Conservation (phyloP, 2,329 filamentous ascomycete species). For the Ophiostoma sp. region DNA sequence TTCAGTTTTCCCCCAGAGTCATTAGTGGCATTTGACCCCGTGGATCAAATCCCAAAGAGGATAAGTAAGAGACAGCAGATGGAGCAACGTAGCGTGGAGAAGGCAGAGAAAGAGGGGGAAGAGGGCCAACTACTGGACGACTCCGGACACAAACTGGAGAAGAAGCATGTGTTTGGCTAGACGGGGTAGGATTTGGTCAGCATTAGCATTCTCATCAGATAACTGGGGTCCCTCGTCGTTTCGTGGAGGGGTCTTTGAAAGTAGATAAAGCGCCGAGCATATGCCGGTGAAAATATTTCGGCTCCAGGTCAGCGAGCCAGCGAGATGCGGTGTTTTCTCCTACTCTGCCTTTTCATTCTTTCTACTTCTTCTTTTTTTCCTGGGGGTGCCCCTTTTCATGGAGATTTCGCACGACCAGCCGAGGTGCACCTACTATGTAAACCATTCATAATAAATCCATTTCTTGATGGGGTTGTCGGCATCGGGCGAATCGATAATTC, state of each 20-base stretch:
- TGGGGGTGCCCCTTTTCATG: neutral
- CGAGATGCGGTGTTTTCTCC: neutral
- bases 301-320: neutral
- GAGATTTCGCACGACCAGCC: neutral
- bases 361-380: neutral
- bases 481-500: neutral
- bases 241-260: constrained; percentile 8
- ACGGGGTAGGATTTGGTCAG: constrained; percentile 7
- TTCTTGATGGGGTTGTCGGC: neutral
- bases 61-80: neutral
- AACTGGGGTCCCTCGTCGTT: neutral
- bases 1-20: constrained; percentile 11
- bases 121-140: constrained; percentile 12
- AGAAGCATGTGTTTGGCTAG: neutral
- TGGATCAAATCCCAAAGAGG: neutral
- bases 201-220: constrained; percentile 9
- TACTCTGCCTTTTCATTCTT: neutral
- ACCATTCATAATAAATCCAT: neutral
- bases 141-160: constrained; percentile 14
- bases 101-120: constrained; percentile 11
- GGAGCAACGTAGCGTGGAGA: constrained; percentile 13
- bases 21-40: constrained; percentile 12
- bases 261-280: constrained; percentile 12
- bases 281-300: constrained; percentile 11
- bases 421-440: neutral